Evolutionary conservation across 305 asterid species (phyloP).

Genomic region (Fraxinus greggii): DNA sequence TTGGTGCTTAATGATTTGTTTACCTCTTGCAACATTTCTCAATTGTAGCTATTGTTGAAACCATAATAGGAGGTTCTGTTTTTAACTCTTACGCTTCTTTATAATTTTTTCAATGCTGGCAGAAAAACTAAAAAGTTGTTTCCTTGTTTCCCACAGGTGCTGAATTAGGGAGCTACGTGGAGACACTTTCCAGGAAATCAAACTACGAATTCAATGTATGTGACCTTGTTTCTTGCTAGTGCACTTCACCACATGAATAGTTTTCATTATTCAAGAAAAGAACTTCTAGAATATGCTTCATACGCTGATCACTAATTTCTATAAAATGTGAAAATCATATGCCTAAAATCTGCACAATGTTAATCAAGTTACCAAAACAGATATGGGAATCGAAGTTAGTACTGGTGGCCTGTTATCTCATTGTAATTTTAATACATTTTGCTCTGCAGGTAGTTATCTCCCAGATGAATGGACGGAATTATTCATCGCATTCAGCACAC

Average conservation of each 20-base stretch:
- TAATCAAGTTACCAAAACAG: not conserved
- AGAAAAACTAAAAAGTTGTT: not conserved
- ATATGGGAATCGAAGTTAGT: not conserved
- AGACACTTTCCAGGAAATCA: slow-evolving; percentile 64
- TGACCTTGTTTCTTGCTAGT: slow-evolving; percentile 10
- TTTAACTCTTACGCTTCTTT: not conserved
- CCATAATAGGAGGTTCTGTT: not conserved
- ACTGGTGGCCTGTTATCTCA: not conserved
- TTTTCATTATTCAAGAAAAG: not conserved
- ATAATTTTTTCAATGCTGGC: not conserved
- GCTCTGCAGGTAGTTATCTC: slow-evolving; percentile 74
- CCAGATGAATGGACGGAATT: slow-evolving; percentile 89
- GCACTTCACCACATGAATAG: not conserved
- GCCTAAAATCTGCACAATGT: not conserved
- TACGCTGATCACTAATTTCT: not conserved
- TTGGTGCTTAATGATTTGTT: slow-evolving; percentile 25
- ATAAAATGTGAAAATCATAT: not conserved
- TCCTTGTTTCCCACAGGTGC: slow-evolving; percentile 45
- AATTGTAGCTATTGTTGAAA: not conserved
- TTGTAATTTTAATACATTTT: slow-evolving; percentile 15
- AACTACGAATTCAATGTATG: slow-evolving; percentile 82
- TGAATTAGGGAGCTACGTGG: slow-evolving; percentile 68
- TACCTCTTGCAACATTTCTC: slow-evolving; percentile 9
- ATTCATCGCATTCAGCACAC: slow-evolving; percentile 78
- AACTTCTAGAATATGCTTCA: not conserved